phyloP scores from a whole-genome alignment of 177 flowering plant genomes.

The Tripterygium wilfordii region DNA sequence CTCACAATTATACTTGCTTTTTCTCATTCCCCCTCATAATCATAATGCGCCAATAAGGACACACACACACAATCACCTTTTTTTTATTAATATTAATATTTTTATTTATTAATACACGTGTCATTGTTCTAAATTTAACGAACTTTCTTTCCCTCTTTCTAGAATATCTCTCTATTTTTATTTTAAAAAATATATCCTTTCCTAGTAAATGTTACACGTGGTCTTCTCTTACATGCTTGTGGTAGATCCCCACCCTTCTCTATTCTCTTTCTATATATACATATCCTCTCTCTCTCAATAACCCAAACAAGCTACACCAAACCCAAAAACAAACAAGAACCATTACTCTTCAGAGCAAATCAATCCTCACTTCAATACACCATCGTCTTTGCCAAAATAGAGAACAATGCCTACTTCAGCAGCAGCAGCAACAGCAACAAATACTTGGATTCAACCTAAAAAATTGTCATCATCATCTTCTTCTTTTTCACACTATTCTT shows the following conservation, averaged over 20 bases:
- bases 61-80: too few species aligned
- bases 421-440: background rate
- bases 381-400: background rate
- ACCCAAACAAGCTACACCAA: background rate
- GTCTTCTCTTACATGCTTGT: constrained; percentile 3
- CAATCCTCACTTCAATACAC: background rate
- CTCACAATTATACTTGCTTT: too few species aligned
- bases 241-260: constrained; percentile 5
- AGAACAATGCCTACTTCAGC: background rate
- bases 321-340: background rate
- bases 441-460: background rate
- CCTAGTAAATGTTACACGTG: constrained; percentile 13
- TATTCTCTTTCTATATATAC: constrained; percentile 8
- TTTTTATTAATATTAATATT: too few species aligned
- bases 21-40: too few species aligned
- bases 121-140: too few species aligned
- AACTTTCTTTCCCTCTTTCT: too few species aligned
- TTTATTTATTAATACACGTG: too few species aligned
- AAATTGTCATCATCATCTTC: background rate
- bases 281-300: background rate
- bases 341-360: background rate
- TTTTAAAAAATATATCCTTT: too few species aligned
- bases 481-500: background rate
- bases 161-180: too few species aligned
- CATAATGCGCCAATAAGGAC: too few species aligned